Percentiles rank a stretch among this genome's conserved stretches.
Evolutionary conservation across 2,329 filamentous ascomycete genomes (phyloP).

Genomic region (Trichoderma asperellum): DNA sequence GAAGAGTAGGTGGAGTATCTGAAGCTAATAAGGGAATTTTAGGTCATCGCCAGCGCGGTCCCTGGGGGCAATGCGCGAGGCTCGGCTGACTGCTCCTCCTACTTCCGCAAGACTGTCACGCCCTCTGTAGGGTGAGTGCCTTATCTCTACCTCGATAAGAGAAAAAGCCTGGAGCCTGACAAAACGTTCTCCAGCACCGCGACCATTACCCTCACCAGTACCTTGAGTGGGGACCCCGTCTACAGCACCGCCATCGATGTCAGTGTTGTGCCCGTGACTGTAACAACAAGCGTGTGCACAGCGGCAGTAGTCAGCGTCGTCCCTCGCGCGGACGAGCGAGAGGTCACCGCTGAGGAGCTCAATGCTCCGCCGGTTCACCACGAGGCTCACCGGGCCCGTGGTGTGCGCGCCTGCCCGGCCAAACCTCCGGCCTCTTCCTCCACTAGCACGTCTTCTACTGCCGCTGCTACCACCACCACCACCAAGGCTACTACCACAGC

Average conservation of each 20-base stretch:
- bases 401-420: no score
- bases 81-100: slow-evolving; percentile 2
- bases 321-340: no score
- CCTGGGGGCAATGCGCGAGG: slow-evolving; percentile 1
- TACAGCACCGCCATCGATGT: background rate
- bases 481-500: background rate
- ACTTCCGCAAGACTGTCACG: slow-evolving; percentile 1
- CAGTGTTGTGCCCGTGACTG: no score
- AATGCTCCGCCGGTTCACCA: no score
- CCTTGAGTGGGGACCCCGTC: background rate
- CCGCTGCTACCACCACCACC: background rate
- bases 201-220: background rate
- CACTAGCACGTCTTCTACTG: no score
- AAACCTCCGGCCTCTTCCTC: no score
- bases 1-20: no score
- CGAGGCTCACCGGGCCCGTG: no score
- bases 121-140: background rate
- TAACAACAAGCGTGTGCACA: no score
- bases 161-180: background rate
- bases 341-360: no score
- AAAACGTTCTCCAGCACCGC: background rate
- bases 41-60: background rate
- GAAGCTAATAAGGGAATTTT: no score
- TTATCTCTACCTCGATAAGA: background rate
- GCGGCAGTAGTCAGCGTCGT: no score